Conservation (phyloP, 305 asterid species). For the Solanum hybrid region DNA sequence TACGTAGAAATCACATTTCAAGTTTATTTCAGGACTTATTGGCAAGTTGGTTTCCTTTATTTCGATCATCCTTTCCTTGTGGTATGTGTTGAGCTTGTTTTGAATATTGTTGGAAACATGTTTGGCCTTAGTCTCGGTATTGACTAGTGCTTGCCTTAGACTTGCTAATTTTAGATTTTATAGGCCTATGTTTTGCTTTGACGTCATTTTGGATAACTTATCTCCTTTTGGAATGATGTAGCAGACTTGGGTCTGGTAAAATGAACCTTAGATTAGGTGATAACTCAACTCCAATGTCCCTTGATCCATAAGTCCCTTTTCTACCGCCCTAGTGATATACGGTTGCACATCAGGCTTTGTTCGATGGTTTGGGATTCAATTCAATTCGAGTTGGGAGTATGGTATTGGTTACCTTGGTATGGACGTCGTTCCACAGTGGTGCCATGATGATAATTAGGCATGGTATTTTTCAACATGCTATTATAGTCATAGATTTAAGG, state of each 20-base stretch:
- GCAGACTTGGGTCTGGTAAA: not conserved
- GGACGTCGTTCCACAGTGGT: not conserved
- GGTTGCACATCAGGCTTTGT: not conserved
- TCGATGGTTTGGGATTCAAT: not conserved
- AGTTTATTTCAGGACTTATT: not conserved
- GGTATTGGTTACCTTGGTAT: not conserved
- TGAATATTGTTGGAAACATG: no score
- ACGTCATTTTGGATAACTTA: no score
- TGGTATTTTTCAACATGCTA: not conserved
- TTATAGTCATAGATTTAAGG: not conserved
- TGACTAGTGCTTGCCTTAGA: no score
- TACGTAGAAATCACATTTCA: not conserved
- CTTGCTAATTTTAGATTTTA: no score
- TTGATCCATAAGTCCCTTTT: not conserved
- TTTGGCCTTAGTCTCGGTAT: no score
- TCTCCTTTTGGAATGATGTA: not conserved
- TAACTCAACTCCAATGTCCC: not conserved
- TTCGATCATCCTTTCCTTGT: no score
- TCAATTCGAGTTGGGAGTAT: not conserved
- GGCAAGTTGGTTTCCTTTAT: no score
- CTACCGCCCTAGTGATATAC: not conserved
- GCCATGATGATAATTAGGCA: not conserved
- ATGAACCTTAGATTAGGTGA: not conserved
- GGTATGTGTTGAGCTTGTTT: no score
- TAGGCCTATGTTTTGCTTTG: no score